Evolutionary conservation across 345 rosid genomes (phyloP), one percentile per base, ranked within the genome.

Genomic region (Sonneratia caseolaris): DNA sequence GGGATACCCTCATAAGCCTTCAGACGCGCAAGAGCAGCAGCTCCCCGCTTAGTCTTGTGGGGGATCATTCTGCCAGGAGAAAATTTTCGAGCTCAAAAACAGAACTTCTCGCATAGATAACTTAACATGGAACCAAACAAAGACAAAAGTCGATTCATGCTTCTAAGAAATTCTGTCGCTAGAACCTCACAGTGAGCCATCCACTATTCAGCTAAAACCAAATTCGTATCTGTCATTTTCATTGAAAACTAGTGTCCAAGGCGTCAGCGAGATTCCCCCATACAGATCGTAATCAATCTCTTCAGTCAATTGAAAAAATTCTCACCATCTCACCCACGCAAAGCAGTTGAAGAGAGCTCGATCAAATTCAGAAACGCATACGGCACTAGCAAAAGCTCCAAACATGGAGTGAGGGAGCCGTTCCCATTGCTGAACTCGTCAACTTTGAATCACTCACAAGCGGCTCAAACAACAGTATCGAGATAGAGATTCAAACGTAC

Each of bases 1-100:
- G 98, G 98, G 37, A 92, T 70, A 42, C 91, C 98, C 48, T 88
- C 98, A 75, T 83, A 92, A 15, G 75, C 88, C 86, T 88, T 92
- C 88, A 90, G 76, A 13, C 96, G 84, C 0, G 83, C 90, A 81
- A 92, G 90, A 0, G 95, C 91, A 55, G 61, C n/a, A n/a, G 61
- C 61, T 55, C 61, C 61, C 0, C 61, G 61, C 61, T 55, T 55
- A n/a, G 61, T 55, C 24, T 55, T 55, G 24, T 55, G 61, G 15
- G 61, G 61, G 5, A 55, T 55, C 61, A 55, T 55, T n/a, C 61
- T 55, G 27, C 27, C 27, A 18, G 4, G 8, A 42, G 10, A 18
- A 55, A 47, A 9, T 47, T 47, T 47, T 47, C 19, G 10, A 47
- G 13, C 51, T 47, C 51, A 47, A 47, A 47, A 47, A 9, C 43